phyloP scores from a whole-genome alignment of 345 rosid genomes.

The Populus alba region DNA sequence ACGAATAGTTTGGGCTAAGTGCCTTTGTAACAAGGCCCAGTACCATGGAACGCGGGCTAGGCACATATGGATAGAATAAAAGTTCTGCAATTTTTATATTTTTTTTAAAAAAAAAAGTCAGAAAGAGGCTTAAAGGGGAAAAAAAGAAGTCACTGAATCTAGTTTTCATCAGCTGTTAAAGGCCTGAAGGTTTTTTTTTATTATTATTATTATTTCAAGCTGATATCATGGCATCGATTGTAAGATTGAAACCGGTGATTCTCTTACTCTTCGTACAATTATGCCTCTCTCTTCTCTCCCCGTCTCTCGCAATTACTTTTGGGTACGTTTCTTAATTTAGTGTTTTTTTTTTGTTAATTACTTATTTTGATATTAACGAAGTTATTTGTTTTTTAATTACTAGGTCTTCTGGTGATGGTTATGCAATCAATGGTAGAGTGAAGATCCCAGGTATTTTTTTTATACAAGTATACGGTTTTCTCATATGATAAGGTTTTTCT shows the following conservation, averaged over 20 bases:
- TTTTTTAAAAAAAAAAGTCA: too few relatives aligned
- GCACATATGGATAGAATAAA: too few relatives aligned
- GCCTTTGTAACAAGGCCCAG: too few relatives aligned
- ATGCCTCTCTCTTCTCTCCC: slow-evolving; percentile 31
- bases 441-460: slow-evolving; percentile 50
- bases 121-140: too few relatives aligned
- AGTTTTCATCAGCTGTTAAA: slow-evolving; percentile 10
- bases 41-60: too few relatives aligned
- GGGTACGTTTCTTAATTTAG: slow-evolving; percentile 31
- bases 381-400: background rate
- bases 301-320: slow-evolving; percentile 39
- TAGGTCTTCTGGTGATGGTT: slow-evolving; percentile 70
- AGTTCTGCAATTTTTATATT: too few relatives aligned
- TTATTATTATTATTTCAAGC: background rate
- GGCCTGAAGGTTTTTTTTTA: background rate
- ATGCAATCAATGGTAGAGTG: slow-evolving; percentile 75
- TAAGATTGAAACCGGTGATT: slow-evolving; percentile 37
- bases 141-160: background rate
- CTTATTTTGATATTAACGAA: background rate
- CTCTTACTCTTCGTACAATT: slow-evolving; percentile 28
- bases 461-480: background rate
- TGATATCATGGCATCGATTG: slow-evolving; percentile 37
- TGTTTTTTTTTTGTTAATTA: background rate
- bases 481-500: background rate
- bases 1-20: too few relatives aligned